A percentile compares a stretch with the other conserved stretches of the same genome.
Conservation (phyloP, 371 early-diverging fungal genomes). For the Enterocytospora artemiae region DNA sequence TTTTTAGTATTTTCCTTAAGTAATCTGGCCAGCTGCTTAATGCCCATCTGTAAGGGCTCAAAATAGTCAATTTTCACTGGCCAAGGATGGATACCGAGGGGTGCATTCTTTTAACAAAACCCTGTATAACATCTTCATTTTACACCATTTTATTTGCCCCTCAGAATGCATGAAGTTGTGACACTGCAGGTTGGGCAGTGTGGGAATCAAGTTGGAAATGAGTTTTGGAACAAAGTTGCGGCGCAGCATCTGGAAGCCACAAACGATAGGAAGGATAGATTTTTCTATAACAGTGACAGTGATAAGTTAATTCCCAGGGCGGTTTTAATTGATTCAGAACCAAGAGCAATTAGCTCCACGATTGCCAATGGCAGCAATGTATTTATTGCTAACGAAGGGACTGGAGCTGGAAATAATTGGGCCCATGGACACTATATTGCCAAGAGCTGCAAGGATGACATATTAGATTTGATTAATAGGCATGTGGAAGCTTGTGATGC, state of each 20-base stretch:
- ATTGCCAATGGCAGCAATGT: slow-evolving; percentile 74
- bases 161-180: slow-evolving; percentile 67
- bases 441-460: slow-evolving; percentile 67
- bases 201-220: slow-evolving; percentile 85
- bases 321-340: slow-evolving; percentile 76
- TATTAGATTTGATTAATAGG: slow-evolving; percentile 79
- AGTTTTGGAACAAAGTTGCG: slow-evolving; percentile 78
- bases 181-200: slow-evolving; percentile 87
- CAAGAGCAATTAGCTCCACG: slow-evolving; percentile 63
- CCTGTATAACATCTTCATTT: too few species aligned
- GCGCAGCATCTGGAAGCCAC: slow-evolving; percentile 74
- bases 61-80: too few species aligned
- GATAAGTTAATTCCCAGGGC: slow-evolving; percentile 81
- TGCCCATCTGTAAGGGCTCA: too few species aligned
- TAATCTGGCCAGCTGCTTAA: slow-evolving; percentile 77
- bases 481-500: slow-evolving; percentile 82
- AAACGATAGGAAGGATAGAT: slow-evolving; percentile 82
- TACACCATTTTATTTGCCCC: too few species aligned
- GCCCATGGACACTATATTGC: slow-evolving; percentile 71
- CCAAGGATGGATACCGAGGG: too few species aligned
- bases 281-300: slow-evolving; percentile 92
- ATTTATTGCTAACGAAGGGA: slow-evolving; percentile 71
- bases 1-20: slow-evolving; percentile 77
- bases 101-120: too few species aligned
- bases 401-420: slow-evolving; percentile 91